These are phyloP conservation scores for Fusarium sororula DNA, from an alignment of 2,329 filamentous ascomycete genomes.

Conservation along the genomic window DNA sequence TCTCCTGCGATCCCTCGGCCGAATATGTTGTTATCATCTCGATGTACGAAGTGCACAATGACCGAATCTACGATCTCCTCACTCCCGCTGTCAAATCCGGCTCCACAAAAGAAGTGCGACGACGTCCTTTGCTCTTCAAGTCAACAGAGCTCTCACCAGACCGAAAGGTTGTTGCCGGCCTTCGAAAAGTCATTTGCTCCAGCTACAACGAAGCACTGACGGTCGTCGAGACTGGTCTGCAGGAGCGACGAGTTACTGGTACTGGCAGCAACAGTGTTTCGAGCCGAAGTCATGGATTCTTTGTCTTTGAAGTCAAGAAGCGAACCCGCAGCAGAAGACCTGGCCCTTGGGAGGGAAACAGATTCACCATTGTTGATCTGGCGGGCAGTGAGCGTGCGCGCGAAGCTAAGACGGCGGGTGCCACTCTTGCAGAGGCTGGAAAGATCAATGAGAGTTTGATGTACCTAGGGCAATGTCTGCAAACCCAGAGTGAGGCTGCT, in stretches of 20 bases:
- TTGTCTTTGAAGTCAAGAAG: slow-evolving; percentile 95
- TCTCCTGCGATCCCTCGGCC: slow-evolving; percentile 67
- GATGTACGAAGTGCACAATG: slow-evolving; percentile 99
- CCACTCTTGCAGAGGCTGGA: slow-evolving; percentile 91
- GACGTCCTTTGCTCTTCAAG: slow-evolving; percentile 91
- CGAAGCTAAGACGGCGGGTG: slow-evolving; percentile 92
- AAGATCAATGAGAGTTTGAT: slow-evolving; percentile 99
- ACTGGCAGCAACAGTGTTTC: slow-evolving; percentile 94
- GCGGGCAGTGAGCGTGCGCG: slow-evolving; percentile 93
- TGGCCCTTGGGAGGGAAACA: slow-evolving; percentile 76
- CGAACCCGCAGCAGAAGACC: slow-evolving; percentile 59
- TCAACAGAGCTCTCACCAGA: slow-evolving; percentile 87
- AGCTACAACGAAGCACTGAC: slow-evolving; percentile 85
- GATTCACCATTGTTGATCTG: slow-evolving; percentile 88
- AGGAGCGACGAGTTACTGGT: slow-evolving; percentile 86
- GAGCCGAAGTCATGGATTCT: slow-evolving; percentile 94
- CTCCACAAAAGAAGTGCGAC: slow-evolving; percentile 73
- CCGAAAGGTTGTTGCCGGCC: slow-evolving; percentile 91
- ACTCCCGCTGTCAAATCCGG: slow-evolving; percentile 68
- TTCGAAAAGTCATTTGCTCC: slow-evolving; percentile 89
- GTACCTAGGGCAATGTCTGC: slow-evolving; percentile 96
- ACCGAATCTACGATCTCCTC: slow-evolving; percentile 94
- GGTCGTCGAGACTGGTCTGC: slow-evolving; percentile 88
- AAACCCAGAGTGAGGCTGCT: slow-evolving; percentile 87
- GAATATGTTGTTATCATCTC: slow-evolving; percentile 91